Percentiles rank a stretch among this genome's conserved stretches.
These are phyloP conservation scores for cucumber (Cucumis sativus) DNA, from an alignment of 306 rosid genomes.

Conservation along the genomic window Cucumber_9930_V3 NC_026660.2:28585001-28585500, in stretches of 20 bases:
- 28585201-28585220: neutral
- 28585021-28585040: neutral
- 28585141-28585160: neutral
- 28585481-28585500: too few species aligned
- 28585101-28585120: neutral
- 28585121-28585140: neutral
- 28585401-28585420: too few species aligned
- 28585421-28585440: too few species aligned
- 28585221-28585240: conserved; percentile 67
- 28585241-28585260: conserved; percentile 74
- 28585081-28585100: neutral
- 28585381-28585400: neutral
- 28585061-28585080: neutral
- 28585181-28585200: neutral
- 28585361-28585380: neutral
- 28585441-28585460: too few species aligned
- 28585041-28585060: neutral
- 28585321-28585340: neutral
- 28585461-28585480: too few species aligned
- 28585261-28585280: conserved; percentile 61
- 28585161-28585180: neutral
- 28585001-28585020: neutral
- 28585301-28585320: neutral
- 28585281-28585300: conserved; percentile 8
- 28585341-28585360: neutral